Percentiles rank a stretch among this genome's conserved stretches.
Evolutionary conservation across 2,329 filamentous ascomycete species (phyloP).

Genomic region (Sporothrix pallida): DNA sequence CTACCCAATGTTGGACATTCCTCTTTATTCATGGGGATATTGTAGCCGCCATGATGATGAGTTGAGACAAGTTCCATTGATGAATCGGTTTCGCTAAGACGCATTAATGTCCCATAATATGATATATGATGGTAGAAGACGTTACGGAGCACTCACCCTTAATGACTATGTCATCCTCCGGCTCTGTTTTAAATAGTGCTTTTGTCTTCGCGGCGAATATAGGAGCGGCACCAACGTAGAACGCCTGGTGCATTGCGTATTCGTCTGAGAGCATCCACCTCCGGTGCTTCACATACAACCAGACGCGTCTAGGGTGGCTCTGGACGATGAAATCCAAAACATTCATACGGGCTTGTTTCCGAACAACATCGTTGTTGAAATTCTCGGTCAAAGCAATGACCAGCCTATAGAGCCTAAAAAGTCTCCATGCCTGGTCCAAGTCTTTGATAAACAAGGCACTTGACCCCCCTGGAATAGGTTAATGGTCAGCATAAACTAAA

Average conservation of each 20-base stretch:
- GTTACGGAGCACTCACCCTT: not conserved
- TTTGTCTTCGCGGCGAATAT: not conserved
- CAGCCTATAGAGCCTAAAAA: not conserved
- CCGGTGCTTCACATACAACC: not conserved
- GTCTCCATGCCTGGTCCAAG: not conserved
- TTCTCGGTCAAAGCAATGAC: not conserved
- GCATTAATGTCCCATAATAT: no score
- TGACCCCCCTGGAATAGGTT: not conserved
- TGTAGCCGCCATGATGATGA: no score
- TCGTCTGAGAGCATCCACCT: not conserved
- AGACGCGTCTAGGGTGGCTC: not conserved
- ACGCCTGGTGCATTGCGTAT: not conserved
- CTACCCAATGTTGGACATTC: no score
- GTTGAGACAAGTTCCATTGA: no score
- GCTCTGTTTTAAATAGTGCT: not conserved
- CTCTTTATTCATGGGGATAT: no score
- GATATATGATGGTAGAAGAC: no score
- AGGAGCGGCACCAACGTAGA: not conserved
- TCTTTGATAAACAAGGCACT: not conserved
- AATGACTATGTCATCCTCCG: not conserved
- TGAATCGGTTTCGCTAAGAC: no score
- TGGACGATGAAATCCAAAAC: not conserved
- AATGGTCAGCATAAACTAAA: not conserved
- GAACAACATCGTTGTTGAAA: not conserved
- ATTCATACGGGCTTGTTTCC: not conserved